A percentile compares a stretch with the other conserved stretches of the same genome.
phyloP scores from a whole-genome alignment of 2,329 filamentous ascomycete species.

The Fusarium falciforme region DNA sequence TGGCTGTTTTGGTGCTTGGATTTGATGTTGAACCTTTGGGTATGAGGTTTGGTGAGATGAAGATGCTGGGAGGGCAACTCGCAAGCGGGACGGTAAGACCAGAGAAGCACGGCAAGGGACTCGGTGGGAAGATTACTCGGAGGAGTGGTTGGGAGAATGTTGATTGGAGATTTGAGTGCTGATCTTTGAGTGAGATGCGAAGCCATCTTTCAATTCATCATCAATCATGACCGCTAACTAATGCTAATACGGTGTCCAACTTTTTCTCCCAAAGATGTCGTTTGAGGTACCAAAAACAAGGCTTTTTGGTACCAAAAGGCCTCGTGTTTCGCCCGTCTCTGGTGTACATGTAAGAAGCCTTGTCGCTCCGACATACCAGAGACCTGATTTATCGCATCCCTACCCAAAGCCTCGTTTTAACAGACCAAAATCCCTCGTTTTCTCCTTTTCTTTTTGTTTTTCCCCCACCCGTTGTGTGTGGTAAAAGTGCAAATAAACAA shows the following conservation, averaged over 20 bases:
- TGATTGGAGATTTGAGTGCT: constrained; percentile 37
- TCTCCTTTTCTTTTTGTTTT: neutral
- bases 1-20: constrained; percentile 44
- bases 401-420: neutral
- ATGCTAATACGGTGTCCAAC: constrained; percentile 16
- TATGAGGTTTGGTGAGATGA: constrained; percentile 28
- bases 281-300: neutral
- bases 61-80: constrained; percentile 27
- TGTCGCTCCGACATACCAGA: neutral
- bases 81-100: constrained; percentile 33
- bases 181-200: constrained; percentile 1
- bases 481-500: neutral
- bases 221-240: constrained; percentile 8
- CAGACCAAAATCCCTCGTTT: neutral
- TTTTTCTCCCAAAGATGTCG: neutral
- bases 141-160: constrained; percentile 30
- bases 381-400: neutral
- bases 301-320: neutral
- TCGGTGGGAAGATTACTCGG: constrained; percentile 28
- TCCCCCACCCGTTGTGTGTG: neutral
- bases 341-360: neutral
- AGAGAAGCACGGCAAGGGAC: constrained; percentile 27
- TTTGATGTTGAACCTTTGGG: constrained; percentile 44
- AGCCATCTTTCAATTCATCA: constrained; percentile 14
- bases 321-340: constrained; percentile 7